Percentiles rank a stretch among this genome's conserved stretches.
Conservation (phyloP, 306 rosid genomes). For the barrel medic (Medicago truncatula) region MtrunA17r5.0-ANR NC_053048.1:54838001-54838500, state of each 20-base stretch:
- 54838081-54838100: conserved; percentile 23
- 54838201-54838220: not conserved
- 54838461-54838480: no score
- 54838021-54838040: conserved; percentile 68
- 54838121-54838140: conserved; percentile 78
- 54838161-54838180: conserved; percentile 54
- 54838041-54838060: conserved; percentile 73
- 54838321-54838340: conserved; percentile 55
- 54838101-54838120: conserved; percentile 37
- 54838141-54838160: conserved; percentile 52
- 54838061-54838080: conserved; percentile 14
- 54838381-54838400: not conserved
- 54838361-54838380: not conserved
- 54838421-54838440: no score
- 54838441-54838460: no score
- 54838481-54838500: no score
- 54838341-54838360: not conserved
- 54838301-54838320: conserved; percentile 69
- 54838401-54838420: no score
- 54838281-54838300: conserved; percentile 65
- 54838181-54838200: conserved; percentile 60
- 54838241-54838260: not conserved
- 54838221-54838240: conserved; percentile 1
- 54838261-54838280: conserved; percentile 58
- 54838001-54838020: conserved; percentile 46